phyloP scores from a whole-genome alignment of 805 yeast species.

The Priceomyces haplophilus region DNA sequence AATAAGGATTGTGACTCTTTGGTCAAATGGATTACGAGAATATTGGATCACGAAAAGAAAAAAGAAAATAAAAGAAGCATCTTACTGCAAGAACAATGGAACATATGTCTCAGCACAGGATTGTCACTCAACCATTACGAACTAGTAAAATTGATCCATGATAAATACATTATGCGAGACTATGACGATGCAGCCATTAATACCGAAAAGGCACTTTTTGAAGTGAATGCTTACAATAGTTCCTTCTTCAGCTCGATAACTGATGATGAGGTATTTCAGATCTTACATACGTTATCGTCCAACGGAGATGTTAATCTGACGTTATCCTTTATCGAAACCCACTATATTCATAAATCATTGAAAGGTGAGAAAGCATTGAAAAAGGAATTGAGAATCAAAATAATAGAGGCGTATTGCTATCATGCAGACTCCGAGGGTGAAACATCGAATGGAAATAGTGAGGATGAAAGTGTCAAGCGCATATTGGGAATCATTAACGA shows the following conservation, averaged over 20 bases:
- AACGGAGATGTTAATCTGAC: conserved; percentile 39
- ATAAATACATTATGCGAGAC: conserved; percentile 27
- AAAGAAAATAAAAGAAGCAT: background rate
- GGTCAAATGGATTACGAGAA: conserved; percentile 10
- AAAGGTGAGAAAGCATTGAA: conserved; percentile 33
- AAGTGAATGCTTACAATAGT: conserved; percentile 2
- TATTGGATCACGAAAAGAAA: conserved; percentile 8
- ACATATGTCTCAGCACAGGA: conserved; percentile 20
- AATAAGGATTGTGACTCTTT: conserved; percentile 23
- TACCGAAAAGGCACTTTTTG: conserved; percentile 24
- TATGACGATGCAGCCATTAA: conserved; percentile 18
- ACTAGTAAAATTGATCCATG: conserved; percentile 27
- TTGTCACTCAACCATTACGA: conserved; percentile 23
- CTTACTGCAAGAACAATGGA: conserved; percentile 19
- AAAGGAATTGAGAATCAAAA: conserved; percentile 29
- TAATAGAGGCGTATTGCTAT: conserved; percentile 37
- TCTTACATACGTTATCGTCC: conserved; percentile 29
- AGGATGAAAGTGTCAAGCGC: conserved; percentile 25
- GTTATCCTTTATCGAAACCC: conserved; percentile 33
- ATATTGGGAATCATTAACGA: conserved; percentile 33
- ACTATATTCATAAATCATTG: conserved; percentile 29
- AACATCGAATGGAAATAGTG: conserved; percentile 6
- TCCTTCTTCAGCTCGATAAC: conserved; percentile 17
- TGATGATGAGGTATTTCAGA: conserved; percentile 21
- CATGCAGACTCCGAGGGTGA: conserved; percentile 9